These are phyloP conservation scores for Chalaropsis thielavioides DNA, from an alignment of 2,329 filamentous ascomycete genomes.

Conservation along the genomic window DNA sequence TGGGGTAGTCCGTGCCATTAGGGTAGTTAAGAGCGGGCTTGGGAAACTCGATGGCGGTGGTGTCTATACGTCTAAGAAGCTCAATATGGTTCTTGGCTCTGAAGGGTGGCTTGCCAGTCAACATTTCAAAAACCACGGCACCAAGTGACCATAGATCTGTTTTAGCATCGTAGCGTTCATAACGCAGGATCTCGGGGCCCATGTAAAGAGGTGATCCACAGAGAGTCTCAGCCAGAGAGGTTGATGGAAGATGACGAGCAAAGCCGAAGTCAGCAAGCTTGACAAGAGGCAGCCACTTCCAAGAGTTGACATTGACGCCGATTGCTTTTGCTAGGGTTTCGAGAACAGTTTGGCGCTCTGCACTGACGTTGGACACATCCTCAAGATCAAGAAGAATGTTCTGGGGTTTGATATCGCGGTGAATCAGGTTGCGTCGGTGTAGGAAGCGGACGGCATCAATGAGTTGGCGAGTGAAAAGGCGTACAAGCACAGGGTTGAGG, in stretches of 20 bases:
- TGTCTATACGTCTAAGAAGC: conserved; percentile 79
- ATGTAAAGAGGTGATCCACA: conserved; percentile 97
- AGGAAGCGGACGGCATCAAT: conserved; percentile 84
- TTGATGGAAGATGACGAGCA: conserved; percentile 76
- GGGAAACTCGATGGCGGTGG: conserved; percentile 39
- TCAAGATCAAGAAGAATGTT: conserved; percentile 56
- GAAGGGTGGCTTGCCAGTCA: conserved; percentile 79
- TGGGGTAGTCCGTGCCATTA: conserved; percentile 9
- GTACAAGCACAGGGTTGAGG: conserved; percentile 90
- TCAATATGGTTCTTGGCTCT: conserved; percentile 90
- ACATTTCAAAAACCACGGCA: conserved; percentile 91
- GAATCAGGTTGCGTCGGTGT: conserved; percentile 71
- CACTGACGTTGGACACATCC: conserved; percentile 52
- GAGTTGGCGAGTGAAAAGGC: conserved; percentile 92
- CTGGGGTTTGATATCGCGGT: conserved; percentile 94
- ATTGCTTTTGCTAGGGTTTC: conserved; percentile 20
- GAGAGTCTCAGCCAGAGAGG: conserved; percentile 84
- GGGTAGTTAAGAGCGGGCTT: background rate
- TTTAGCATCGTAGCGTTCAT: conserved; percentile 94
- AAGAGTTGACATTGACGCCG: conserved; percentile 51
- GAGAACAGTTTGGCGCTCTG: conserved; percentile 47
- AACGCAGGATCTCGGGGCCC: conserved; percentile 93
- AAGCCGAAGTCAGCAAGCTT: conserved; percentile 99
- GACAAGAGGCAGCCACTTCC: conserved; percentile 59
- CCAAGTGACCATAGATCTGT: conserved; percentile 96